Percentiles rank a stretch among this genome's conserved stretches.
phyloP scores from a whole-genome alignment of 495 filamentous ascomycete species.

The Amniculicola lignicola region DNA sequence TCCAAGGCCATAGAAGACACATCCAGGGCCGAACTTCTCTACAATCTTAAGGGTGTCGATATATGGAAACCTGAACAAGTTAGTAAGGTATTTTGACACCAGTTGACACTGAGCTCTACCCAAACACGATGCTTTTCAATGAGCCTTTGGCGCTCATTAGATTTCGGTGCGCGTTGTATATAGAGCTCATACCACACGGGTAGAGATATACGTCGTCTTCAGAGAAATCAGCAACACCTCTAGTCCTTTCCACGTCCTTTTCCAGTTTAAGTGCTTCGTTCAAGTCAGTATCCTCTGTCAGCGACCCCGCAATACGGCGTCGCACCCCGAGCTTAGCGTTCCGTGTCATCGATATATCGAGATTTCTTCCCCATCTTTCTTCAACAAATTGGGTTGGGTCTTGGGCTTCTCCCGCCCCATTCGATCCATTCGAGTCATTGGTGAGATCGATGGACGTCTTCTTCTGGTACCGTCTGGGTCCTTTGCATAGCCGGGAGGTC shows the following conservation, averaged over 20 bases:
- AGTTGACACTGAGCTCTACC: slow-evolving; percentile 38
- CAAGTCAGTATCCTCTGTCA: slow-evolving; percentile 70
- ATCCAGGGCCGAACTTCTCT: slow-evolving; percentile 90
- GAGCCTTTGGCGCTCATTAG: slow-evolving; percentile 59
- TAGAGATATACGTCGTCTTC: slow-evolving; percentile 89
- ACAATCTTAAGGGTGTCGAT: slow-evolving; percentile 94
- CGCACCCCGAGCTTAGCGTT: slow-evolving; percentile 84
- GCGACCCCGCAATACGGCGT: slow-evolving; percentile 80
- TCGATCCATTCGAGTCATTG: slow-evolving; percentile 27
- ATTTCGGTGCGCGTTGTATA: slow-evolving; percentile 79
- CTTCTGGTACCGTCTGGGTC: slow-evolving; percentile 59
- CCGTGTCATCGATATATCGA: slow-evolving; percentile 69
- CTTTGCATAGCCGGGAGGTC: slow-evolving; percentile 35
- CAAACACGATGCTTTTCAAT: slow-evolving; percentile 69
- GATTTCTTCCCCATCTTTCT: slow-evolving; percentile 89
- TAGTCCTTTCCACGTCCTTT: slow-evolving; percentile 35
- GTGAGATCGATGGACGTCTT: slow-evolving; percentile 50
- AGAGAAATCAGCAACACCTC: slow-evolving; percentile 61
- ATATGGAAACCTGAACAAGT: slow-evolving; percentile 72
- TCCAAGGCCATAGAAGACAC: slow-evolving; percentile 84
- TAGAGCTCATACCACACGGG: slow-evolving; percentile 89
- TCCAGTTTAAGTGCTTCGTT: slow-evolving; percentile 55
- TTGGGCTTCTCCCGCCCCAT: slow-evolving; percentile 47
- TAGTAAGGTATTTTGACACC: not conserved
- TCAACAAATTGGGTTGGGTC: slow-evolving; percentile 83